These are phyloP conservation scores for Rhipidocladum racemiflorum DNA, from an alignment of 176 grass and related monocot genomes.

Conservation along the genomic window DNA sequence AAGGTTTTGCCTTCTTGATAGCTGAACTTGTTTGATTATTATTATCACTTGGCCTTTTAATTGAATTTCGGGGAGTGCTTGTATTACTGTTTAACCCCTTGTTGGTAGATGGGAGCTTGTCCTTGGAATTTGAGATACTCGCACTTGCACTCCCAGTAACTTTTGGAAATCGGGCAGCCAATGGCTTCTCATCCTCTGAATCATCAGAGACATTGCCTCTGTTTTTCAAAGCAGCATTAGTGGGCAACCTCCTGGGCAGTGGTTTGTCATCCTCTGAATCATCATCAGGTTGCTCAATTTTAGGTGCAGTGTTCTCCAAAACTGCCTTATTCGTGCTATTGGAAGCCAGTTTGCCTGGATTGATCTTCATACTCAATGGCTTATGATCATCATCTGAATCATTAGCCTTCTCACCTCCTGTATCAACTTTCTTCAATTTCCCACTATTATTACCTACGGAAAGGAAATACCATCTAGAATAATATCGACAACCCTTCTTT, in stretches of 20 bases:
- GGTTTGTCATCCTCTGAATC: conserved; percentile 68
- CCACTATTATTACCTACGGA: background rate
- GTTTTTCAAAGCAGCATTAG: conserved; percentile 21
- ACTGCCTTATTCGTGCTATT: conserved; percentile 16
- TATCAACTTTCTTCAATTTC: conserved; percentile 41
- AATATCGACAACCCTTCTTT: background rate
- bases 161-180: conserved; percentile 58
- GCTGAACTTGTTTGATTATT: conserved; percentile 44
- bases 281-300: conserved; percentile 40
- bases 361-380: conserved; percentile 54
- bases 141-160: conserved; percentile 19
- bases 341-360: conserved; percentile 17
- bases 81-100: conserved; percentile 26
- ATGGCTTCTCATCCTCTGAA: conserved; percentile 94
- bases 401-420: conserved; percentile 29
- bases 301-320: conserved; percentile 30
- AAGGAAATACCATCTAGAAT: background rate
- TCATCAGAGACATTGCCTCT: conserved; percentile 53
- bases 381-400: conserved; percentile 70
- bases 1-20: conserved; percentile 61
- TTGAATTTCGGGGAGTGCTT: conserved; percentile 37
- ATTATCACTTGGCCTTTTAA: conserved; percentile 60
- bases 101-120: conserved; percentile 35
- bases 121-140: conserved; percentile 34
- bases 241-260: conserved; percentile 41